Evolutionary conservation across 768 basidiomycete species (phyloP).

Genomic region (Candolleomyces efflorescens): DNA sequence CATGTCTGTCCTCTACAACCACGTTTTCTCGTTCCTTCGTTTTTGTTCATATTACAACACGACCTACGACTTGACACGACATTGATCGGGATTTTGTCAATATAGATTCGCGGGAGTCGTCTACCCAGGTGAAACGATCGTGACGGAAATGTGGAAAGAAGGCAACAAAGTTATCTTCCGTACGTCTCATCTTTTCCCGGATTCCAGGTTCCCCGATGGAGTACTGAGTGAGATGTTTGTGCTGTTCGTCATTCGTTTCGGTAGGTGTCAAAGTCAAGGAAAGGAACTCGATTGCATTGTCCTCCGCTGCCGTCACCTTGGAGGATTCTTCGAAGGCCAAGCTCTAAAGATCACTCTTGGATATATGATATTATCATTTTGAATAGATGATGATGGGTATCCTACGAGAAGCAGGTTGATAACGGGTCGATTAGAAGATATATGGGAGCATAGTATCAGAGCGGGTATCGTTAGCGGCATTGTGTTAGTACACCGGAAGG

Average conservation of each 20-base stretch:
- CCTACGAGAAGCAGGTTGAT: too few species aligned
- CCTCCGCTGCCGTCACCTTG: constrained; percentile 81
- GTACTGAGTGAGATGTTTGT: background rate
- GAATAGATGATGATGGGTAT: too few species aligned
- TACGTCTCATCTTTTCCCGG: constrained; percentile 36
- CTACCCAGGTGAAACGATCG: constrained; percentile 91
- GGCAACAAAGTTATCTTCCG: constrained; percentile 87
- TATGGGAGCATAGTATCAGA: background rate
- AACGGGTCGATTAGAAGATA: background rate
- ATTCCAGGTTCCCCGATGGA: background rate
- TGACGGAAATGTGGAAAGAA: constrained; percentile 99
- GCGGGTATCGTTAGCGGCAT: constrained; percentile 15
- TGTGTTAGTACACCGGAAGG: constrained; percentile 23
- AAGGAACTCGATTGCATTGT: constrained; percentile 62
- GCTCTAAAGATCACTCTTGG: constrained; percentile 34
- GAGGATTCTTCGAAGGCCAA: constrained; percentile 52
- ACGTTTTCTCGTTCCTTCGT: background rate
- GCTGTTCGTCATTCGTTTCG: background rate
- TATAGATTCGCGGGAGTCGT: constrained; percentile 83
- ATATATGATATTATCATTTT: too few species aligned
- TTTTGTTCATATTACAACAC: background rate
- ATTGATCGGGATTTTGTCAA: background rate
- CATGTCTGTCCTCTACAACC: background rate
- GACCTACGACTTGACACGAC: background rate
- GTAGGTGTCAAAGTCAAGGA: constrained; percentile 89